phyloP scores from a whole-genome alignment of 2,329 filamentous ascomycete species.

The Gremmenia infestans region DNA sequence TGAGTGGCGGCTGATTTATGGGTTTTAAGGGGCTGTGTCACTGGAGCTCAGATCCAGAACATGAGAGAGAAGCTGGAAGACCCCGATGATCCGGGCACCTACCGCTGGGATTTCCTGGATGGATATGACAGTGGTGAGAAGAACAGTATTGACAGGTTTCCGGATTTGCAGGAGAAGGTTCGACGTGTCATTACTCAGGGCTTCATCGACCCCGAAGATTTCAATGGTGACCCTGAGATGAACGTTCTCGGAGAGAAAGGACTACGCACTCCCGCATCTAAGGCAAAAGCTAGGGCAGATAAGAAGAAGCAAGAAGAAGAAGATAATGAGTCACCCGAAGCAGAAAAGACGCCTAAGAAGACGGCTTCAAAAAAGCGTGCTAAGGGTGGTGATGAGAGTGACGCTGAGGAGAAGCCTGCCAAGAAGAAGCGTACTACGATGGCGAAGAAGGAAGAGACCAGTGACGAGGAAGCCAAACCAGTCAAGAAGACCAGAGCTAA shows the following conservation, averaged over 20 bases:
- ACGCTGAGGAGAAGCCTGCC: constrained; percentile 26
- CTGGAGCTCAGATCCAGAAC: constrained; percentile 65
- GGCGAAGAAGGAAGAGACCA: constrained; percentile 16
- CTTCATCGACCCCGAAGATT: constrained; percentile 80
- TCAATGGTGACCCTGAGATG: constrained; percentile 60
- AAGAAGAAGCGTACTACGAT: constrained; percentile 37
- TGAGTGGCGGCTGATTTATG: not conserved
- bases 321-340: constrained; percentile 12
- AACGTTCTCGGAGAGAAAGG: constrained; percentile 29
- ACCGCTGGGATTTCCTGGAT: constrained; percentile 42
- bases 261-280: constrained; percentile 18
- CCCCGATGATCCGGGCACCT: constrained; percentile 44
- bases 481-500: constrained; percentile 24
- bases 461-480: constrained; percentile 14
- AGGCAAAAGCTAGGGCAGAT: constrained; percentile 21
- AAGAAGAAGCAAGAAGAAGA: constrained; percentile 7
- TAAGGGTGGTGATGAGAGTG: constrained; percentile 5
- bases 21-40: constrained; percentile 74
- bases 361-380: constrained; percentile 3
- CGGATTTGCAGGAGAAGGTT: constrained; percentile 69
- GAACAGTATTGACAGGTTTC: constrained; percentile 34
- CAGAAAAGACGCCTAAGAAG: constrained; percentile 6
- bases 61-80: constrained; percentile 51
- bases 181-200: constrained; percentile 66
- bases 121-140: constrained; percentile 79